A percentile compares a stretch with the other conserved stretches of the same genome.
phyloP scores from a whole-genome alignment of 352 stramenopile species.

The Globisporangium parvum region DNA sequence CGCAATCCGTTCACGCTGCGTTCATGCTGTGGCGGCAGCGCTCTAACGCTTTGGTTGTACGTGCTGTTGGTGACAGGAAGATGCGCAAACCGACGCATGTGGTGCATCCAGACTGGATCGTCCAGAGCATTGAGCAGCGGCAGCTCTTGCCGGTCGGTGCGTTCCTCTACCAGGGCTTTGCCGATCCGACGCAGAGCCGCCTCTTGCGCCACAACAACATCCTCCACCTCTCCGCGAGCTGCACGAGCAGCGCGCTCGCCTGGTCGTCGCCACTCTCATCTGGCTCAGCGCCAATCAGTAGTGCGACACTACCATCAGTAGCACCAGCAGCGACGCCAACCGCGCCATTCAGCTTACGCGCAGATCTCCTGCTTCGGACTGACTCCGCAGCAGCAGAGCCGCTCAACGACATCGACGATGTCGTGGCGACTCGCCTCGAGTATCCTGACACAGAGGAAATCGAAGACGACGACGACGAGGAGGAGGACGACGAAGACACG shows the following conservation, averaged over 20 bases:
- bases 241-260: background rate
- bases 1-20: background rate
- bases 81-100: conserved; percentile 62
- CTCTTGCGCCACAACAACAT: conserved; percentile 22
- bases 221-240: background rate
- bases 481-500: background rate
- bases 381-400: too few species aligned
- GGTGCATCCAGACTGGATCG: conserved; percentile 89
- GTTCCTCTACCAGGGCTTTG: conserved; percentile 86
- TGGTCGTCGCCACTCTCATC: background rate
- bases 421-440: background rate
- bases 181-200: conserved; percentile 56
- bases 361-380: too few species aligned
- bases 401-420: too few species aligned
- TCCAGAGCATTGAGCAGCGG: conserved; percentile 77
- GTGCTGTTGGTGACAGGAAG: conserved; percentile 26
- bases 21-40: background rate
- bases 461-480: background rate
- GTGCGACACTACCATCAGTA: too few species aligned
- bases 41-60: background rate
- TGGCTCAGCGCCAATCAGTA: too few species aligned
- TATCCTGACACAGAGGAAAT: background rate
- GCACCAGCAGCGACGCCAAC: too few species aligned
- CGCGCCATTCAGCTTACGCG: too few species aligned
- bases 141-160: conserved; percentile 62